These are phyloP conservation scores for Phlyctochytrium bullatum DNA, from an alignment of 192 early-diverging fungal genomes.

Conservation along the genomic window DNA sequence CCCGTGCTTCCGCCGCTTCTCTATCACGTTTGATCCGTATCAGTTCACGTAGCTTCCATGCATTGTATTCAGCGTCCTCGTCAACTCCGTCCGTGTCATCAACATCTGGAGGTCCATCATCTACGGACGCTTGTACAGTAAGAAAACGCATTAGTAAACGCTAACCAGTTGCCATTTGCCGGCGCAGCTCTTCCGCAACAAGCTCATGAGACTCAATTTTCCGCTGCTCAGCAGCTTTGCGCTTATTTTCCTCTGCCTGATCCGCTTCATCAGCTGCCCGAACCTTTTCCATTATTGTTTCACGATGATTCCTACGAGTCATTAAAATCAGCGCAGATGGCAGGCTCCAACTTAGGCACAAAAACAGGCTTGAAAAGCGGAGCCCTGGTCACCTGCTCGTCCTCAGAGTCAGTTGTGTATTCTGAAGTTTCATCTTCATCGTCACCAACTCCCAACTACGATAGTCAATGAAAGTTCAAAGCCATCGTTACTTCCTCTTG, in stretches of 20 bases:
- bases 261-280: constrained; percentile 52
- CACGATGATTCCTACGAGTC: constrained; percentile 35
- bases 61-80: constrained; percentile 82
- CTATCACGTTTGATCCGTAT: constrained; percentile 84
- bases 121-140: constrained; percentile 27
- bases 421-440: constrained; percentile 51
- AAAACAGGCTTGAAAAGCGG: constrained; percentile 87
- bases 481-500: constrained; percentile 45
- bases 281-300: constrained; percentile 59
- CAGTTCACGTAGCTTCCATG: constrained; percentile 90
- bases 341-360: constrained; percentile 77
- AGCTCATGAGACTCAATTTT: constrained; percentile 76
- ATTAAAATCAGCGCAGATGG: not conserved
- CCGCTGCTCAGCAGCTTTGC: constrained; percentile 53
- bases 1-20: constrained; percentile 66
- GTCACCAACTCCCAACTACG: constrained; percentile 10
- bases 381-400: constrained; percentile 57
- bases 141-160: not conserved
- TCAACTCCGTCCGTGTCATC: constrained; percentile 93
- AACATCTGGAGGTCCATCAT: constrained; percentile 52
- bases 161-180: constrained; percentile 57
- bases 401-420: constrained; percentile 46
- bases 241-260: constrained; percentile 53
- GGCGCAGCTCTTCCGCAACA: constrained; percentile 66
- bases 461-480: constrained; percentile 22